Evolutionary conservation across 1,139 yeast species (phyloP).

Genomic region (Blastobotrys illinoisensis): DNA sequence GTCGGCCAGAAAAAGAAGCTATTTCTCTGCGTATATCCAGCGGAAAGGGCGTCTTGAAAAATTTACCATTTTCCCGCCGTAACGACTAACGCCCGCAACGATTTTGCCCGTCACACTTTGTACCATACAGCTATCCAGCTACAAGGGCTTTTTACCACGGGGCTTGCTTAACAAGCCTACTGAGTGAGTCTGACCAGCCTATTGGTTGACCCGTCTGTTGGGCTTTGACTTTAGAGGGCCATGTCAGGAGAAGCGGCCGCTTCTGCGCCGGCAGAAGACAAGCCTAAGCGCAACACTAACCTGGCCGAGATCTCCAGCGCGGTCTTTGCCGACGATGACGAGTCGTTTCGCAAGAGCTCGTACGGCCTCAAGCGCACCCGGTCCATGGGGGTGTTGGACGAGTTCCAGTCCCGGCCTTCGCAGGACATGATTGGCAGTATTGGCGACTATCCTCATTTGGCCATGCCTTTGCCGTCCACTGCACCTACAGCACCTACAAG

Average conservation of each 20-base stretch:
- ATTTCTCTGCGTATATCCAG: neutral
- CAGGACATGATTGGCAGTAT: conserved; percentile 17
- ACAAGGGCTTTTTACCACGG: too few relatives aligned
- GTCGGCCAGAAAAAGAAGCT: too few relatives aligned
- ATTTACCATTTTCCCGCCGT: too few relatives aligned
- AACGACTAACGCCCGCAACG: too few relatives aligned
- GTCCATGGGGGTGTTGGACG: conserved; percentile 76
- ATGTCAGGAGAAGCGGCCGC: neutral
- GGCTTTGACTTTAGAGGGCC: too few relatives aligned
- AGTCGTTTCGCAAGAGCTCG: conserved; percentile 64
- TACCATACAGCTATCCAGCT: too few relatives aligned
- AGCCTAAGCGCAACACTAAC: conserved; percentile 16
- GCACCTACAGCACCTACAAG: neutral
- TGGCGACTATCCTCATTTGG: conserved; percentile 23
- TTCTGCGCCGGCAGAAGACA: neutral
- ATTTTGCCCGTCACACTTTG: too few relatives aligned
- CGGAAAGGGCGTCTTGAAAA: neutral
- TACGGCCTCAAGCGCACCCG: conserved; percentile 78
- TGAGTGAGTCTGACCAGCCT: too few relatives aligned
- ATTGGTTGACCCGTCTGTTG: too few relatives aligned
- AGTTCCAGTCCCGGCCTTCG: conserved; percentile 34
- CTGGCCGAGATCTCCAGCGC: conserved; percentile 36
- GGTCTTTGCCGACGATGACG: conserved; percentile 66
- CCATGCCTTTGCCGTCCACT: conserved; percentile 2
- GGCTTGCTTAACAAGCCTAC: too few relatives aligned